Conservation (phyloP, 2,329 filamentous ascomycete genomes). For the Teratosphaeria destructans region DNA sequence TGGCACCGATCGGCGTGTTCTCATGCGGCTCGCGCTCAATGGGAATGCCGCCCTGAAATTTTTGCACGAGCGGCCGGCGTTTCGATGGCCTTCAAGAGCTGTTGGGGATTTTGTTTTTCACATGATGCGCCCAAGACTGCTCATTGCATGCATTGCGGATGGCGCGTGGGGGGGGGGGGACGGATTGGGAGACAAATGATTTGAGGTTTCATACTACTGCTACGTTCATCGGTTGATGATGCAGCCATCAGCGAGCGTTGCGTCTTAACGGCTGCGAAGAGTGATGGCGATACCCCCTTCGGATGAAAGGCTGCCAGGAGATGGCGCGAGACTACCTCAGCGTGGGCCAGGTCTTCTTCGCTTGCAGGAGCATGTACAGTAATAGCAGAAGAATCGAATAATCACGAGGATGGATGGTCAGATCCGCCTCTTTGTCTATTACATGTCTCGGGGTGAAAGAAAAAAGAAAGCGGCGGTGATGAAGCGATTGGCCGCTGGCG, state of each 20-base stretch:
- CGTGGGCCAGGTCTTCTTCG: neutral
- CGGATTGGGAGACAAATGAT: neutral
- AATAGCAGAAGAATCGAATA: neutral
- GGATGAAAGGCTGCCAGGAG: neutral
- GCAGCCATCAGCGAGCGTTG: neutral
- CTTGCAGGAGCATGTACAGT: neutral
- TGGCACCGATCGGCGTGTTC: neutral
- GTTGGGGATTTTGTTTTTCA: neutral
- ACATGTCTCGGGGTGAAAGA: neutral
- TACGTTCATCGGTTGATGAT: neutral
- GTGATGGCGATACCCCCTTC: neutral
- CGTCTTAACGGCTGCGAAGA: neutral
- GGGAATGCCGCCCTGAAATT: neutral
- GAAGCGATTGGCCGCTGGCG: neutral
- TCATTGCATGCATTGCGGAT: neutral
- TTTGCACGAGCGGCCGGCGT: neutral
- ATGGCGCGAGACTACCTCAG: neutral
- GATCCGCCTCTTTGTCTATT: neutral
- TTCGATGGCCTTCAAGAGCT: neutral
- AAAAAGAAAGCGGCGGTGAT: neutral
- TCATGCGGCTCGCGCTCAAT: neutral
- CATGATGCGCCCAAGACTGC: neutral
- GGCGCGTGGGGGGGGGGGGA: neutral
- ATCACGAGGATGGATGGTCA: neutral
- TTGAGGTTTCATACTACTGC: neutral